Evolutionary conservation across 495 filamentous ascomycete genomes (phyloP), one percentile per base, ranked within the genome.

Genomic region (Mytilinidion resinicola): DNA sequence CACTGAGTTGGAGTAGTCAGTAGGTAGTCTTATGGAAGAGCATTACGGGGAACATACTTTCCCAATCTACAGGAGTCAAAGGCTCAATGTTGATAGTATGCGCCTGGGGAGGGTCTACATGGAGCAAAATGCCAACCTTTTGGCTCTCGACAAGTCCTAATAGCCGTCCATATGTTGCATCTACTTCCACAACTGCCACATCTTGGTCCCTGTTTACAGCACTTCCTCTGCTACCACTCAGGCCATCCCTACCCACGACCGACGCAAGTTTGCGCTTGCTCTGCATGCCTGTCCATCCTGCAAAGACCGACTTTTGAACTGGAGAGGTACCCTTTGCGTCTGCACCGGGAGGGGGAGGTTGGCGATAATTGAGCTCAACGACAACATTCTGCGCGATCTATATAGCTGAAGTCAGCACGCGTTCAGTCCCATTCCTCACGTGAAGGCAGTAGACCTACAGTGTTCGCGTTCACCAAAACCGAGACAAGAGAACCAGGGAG

Each of bases 281-380:
- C 61, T 87, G 85, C 89, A 97, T 93, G 59, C 93, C 93, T 15
- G 93, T 95, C 95, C 95, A 98, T 65, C 93, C 93, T 46, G 93
- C 76, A 62, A 85, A 95, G 62, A 91, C 80, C 53, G 89, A 91
- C 62, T 78, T 86, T 67, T 80, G 80, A 25, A 76, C 71, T 75
- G 68, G 72, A 68, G 67, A 68, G 76, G 59, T 69, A 42, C 54
- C 75, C 55, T 65, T 62, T 4, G 58, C 15, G 12, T 55, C 61
- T 4, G 55, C 56, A 15, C 41, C 35, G 7, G 35, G 25, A 17
- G 62, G 52, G 64, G 52, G 67, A 60, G 57, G 69, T 53, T 70
- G 67, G 33, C 71, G 67, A 56, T 68, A 75, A 34, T 61, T 69
- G 36, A 98, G 78, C 71, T 98, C 93, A 70, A 98, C 86, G 58